Base-by-base conservation (phyloP, 1,284 basidiomycete genomes). In the Polyporus tsugae region DNA sequence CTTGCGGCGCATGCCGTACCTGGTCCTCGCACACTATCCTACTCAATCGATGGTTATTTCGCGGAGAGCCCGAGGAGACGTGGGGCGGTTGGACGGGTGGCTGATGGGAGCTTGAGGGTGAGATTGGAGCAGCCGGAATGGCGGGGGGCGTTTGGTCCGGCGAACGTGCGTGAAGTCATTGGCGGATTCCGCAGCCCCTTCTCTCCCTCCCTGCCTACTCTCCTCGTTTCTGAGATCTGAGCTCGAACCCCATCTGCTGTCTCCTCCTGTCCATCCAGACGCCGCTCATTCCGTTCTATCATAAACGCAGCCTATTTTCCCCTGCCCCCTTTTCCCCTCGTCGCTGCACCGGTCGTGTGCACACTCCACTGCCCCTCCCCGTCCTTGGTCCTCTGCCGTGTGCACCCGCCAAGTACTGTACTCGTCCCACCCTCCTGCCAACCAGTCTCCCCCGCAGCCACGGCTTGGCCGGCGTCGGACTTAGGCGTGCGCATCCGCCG, bases 161-260 rank as follows among this genome's bases (percentile, higher is more conserved):
- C 70, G 77, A 85, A 85, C 84, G 83, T 86, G 84, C 83, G 84
- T 79, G 68, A 67, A 67, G 57, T 55, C 62, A 80, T 81, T 81
- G 80, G 79, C 65, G 33, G 64, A 33, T 44, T 46, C 46, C 42
- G 52, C 46, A 35, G 42, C 57, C 46, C 46, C 46, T 52, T 52
- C 46, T 52, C 46, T 52, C 46, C 46, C 46, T 35, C 29, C 42
- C 61, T 41, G 64, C 25, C 49, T 61, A 6, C n/a, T 15, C 15
- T 25, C 19, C 36, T 41, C 62, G 49, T 5, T 55, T 38, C n/a
- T n/a, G n/a, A n/a, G 29, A 29, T 63, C 52, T 63, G 52, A 55
- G 29, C 33, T 36, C 22, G 33, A 11, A 58, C 29, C 38, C 41
- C 52, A 38, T 15, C 41, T 58, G 19, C 53, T 33, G 17, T 22